A percentile compares a stretch with the other conserved stretches of the same genome.
Conservation (phyloP, 306 rosid genomes). For the Rosa chinensis region DNA sequence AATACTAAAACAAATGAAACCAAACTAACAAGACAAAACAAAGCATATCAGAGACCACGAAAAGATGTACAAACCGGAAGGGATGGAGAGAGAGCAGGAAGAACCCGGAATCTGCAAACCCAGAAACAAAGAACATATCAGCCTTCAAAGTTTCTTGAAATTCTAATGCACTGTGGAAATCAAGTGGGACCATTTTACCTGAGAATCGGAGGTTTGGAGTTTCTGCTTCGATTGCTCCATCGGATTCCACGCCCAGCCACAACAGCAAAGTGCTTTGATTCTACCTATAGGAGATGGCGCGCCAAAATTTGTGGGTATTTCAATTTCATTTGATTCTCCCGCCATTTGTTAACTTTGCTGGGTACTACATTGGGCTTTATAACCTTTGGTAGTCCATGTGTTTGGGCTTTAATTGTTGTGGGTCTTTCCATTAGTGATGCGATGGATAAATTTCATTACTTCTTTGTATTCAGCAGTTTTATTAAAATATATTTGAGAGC, state of each 20-base stretch:
- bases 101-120: conserved; percentile 40
- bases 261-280: not conserved
- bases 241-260: not conserved
- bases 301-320: not conserved
- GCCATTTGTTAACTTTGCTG: not conserved
- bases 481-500: no score
- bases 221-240: conserved; percentile 34
- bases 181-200: conserved; percentile 33
- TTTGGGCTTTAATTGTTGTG: no score
- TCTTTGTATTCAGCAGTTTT: no score
- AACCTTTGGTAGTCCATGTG: no score
- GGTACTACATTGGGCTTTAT: no score
- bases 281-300: not conserved
- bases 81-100: conserved; percentile 32
- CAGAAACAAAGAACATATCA: not conserved
- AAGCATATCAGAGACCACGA: not conserved
- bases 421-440: no score
- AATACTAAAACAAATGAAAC: not conserved
- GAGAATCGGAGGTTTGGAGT: conserved; percentile 24
- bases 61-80: conserved; percentile 55
- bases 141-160: not conserved
- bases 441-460: no score
- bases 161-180: not conserved
- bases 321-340: conserved; percentile 1
- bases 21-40: not conserved